Evolutionary conservation across 192 early-diverging fungal species (phyloP), one percentile per base, ranked within the genome.

Genomic region (Coemansia sp.): DNA sequence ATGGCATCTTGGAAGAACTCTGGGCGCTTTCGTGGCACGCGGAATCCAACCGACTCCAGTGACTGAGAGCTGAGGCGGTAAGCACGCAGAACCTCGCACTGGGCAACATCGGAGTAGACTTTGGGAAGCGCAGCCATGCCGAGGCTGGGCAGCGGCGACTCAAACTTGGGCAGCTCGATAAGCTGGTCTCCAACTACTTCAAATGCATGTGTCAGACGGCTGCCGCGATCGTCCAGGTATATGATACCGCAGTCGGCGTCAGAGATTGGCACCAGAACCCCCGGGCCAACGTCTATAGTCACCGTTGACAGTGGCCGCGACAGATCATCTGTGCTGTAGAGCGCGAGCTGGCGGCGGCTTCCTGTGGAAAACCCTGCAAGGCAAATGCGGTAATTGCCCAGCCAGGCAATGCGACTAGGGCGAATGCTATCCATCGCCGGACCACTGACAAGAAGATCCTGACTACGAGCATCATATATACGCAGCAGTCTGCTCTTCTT

Each of bases 1-100:
- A 97, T 64, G 59, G 94, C 93, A 69, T 97, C 93, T 69, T 97
- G 93, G 71, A 97, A 97, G 50, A 73, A 93, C 57, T 95, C 91
- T n/a, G 85, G 86, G 72, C 90, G 84, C 54, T 89, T 84, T 37
- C 94, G 74, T 22, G 93, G 94, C 0, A 96, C 87, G 10, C 72
- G 84, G 41, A 94, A 90, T 11, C 88, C 87, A 48, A 94, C 68
- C 23, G 77, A 64, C 66, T 93, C 92, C 8, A 96, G 82, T 13
- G 78, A 68, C n/a, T 83, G 85, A 6, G 86, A 66, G 8, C 83
- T 88, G 20, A 93, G 75, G 22, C 94, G 78, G 64, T 83, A 93
- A 41, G 83, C 85, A 51, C 83, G 86, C 18, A 82, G 78, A 29
- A 94, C 69, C 68, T 96, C 94, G 35, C 92, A 81, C 38, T 79